phyloP scores from a whole-genome alignment of 148 eudicot species.

The Cornus suecica region DNA sequence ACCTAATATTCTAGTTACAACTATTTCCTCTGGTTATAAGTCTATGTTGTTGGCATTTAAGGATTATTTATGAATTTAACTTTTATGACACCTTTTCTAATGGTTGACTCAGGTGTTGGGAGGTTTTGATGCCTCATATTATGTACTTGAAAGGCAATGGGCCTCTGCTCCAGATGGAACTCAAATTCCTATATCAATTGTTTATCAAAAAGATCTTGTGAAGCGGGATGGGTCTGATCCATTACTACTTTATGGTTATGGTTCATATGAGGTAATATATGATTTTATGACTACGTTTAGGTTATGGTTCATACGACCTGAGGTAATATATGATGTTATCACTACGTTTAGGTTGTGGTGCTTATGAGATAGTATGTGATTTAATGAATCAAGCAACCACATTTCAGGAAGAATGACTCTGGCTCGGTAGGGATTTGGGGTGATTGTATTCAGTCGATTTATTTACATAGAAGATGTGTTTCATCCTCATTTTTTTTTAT shows the following conservation, averaged over 20 bases:
- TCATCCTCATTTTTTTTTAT: no score
- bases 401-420: not conserved
- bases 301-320: constrained; percentile 80
- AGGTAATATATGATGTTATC: constrained; percentile 42
- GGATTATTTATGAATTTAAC: not conserved
- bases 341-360: not conserved
- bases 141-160: constrained; percentile 81
- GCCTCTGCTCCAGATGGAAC: constrained; percentile 80
- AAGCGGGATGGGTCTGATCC: constrained; percentile 95
- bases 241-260: constrained; percentile 78
- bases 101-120: constrained; percentile 66
- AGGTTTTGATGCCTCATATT: constrained; percentile 76
- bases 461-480: no score
- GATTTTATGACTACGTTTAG: constrained; percentile 42
- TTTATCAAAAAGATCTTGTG: constrained; percentile 68
- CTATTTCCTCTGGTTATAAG: not conserved
- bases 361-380: not conserved
- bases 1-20: not conserved
- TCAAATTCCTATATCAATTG: constrained; percentile 74
- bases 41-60: not conserved
- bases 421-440: no score
- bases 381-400: not conserved
- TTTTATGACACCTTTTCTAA: not conserved
- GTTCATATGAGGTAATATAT: constrained; percentile 82
- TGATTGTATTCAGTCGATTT: no score